These are phyloP conservation scores for Thelephora terrestris DNA, from an alignment of 1,284 basidiomycete species.

Conservation along the genomic window DNA sequence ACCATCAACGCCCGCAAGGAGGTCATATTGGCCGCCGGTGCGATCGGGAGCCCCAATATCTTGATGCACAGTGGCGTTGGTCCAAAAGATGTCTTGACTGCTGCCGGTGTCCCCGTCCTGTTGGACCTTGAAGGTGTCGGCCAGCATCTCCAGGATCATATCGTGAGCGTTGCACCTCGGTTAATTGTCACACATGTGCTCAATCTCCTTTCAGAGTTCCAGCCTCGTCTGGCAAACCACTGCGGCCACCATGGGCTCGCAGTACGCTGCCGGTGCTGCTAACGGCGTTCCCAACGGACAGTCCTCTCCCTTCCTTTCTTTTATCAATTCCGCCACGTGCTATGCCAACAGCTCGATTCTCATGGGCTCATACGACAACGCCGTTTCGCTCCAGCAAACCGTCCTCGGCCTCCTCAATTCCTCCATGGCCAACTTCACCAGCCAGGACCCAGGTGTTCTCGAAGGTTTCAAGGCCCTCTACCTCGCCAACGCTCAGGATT, in stretches of 20 bases:
- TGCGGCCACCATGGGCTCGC: constrained; percentile 34
- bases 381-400: constrained; percentile 23
- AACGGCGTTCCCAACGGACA: constrained; percentile 20
- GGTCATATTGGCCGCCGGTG: constrained; percentile 53
- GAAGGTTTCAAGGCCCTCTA: constrained; percentile 59
- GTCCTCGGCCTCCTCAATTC: constrained; percentile 25
- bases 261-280: constrained; percentile 24
- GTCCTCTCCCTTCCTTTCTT: constrained; percentile 40
- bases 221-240: constrained; percentile 38
- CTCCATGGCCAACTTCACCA: constrained; percentile 32
- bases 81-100: constrained; percentile 42
- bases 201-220: constrained; percentile 27
- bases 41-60: constrained; percentile 56
- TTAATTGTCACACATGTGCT: constrained; percentile 5
- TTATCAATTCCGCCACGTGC: constrained; percentile 57
- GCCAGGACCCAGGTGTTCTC: constrained; percentile 36
- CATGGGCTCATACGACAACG: constrained; percentile 26
- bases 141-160: constrained; percentile 66
- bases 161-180: constrained; percentile 25
- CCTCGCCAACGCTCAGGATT: constrained; percentile 32
- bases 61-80: constrained; percentile 68
- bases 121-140: constrained; percentile 64
- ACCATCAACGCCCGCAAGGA: constrained; percentile 44
- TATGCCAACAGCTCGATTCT: constrained; percentile 51
- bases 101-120: constrained; percentile 36